phyloP scores from a whole-genome alignment of 306 rosid genomes.

The Biancaea sappan region DNA sequence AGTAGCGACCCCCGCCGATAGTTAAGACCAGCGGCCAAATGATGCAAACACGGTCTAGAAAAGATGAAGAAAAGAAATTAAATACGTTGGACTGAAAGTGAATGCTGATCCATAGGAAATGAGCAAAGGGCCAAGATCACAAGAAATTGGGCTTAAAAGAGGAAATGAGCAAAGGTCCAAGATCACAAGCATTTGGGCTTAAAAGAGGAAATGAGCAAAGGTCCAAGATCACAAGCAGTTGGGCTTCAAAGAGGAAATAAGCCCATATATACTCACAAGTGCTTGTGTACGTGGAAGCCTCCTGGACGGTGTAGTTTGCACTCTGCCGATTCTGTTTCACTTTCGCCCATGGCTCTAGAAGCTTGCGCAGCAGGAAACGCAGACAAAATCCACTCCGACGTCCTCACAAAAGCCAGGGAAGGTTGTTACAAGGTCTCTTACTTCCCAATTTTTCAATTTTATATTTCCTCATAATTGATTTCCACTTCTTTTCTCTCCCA shows the following conservation, averaged over 20 bases:
- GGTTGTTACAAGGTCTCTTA: slow-evolving; percentile 76
- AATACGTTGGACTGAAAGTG: neutral
- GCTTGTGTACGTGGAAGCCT: no score
- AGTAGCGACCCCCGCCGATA: no score
- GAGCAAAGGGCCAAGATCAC: neutral
- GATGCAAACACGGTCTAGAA: no score
- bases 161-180: no score
- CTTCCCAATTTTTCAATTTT: neutral
- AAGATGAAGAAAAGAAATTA: no score
- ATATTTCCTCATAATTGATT: neutral
- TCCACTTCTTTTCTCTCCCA: neutral
- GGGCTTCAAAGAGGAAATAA: no score
- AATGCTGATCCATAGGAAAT: neutral
- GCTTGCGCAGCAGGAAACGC: slow-evolving; percentile 51
- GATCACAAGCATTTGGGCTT: no score
- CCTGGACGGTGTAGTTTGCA: neutral
- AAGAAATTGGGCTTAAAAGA: neutral
- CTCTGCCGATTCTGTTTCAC: neutral
- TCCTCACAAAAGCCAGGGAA: slow-evolving; percentile 70
- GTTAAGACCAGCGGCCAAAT: no score
- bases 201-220: no score
- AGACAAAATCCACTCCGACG: slow-evolving; percentile 65
- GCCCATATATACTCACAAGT: neutral
- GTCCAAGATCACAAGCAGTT: no score
- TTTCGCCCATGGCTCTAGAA: slow-evolving; percentile 58